Evolutionary conservation across 1,284 basidiomycete species (phyloP).

Genomic region (Wolfiporia cocos): DNA sequence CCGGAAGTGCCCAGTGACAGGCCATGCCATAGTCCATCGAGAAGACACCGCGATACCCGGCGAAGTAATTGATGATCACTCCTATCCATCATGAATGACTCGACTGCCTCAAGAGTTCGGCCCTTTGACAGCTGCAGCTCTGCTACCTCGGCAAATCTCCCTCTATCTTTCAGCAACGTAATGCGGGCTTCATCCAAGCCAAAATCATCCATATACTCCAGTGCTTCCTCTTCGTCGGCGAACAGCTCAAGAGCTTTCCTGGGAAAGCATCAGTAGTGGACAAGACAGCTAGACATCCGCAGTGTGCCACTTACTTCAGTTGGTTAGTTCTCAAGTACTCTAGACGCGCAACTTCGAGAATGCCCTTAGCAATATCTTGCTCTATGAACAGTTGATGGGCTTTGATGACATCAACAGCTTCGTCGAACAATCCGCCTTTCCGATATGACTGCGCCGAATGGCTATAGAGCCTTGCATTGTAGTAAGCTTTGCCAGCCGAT

Average conservation of each 20-base stretch:
- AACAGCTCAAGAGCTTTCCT: conserved; percentile 12
- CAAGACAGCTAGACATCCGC: conserved; percentile 29
- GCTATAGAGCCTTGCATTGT: conserved; percentile 36
- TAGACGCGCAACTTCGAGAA: conserved; percentile 42
- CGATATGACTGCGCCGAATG: conserved; percentile 41
- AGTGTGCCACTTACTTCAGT: conserved; percentile 35
- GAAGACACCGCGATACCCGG: conserved; percentile 15
- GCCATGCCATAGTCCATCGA: conserved; percentile 22
- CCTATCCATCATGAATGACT: conserved; percentile 34
- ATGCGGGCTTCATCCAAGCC: conserved; percentile 15
- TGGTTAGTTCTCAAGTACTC: conserved; percentile 42
- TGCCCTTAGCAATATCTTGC: conserved; percentile 28
- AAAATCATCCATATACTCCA: not conserved
- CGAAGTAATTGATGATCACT: conserved; percentile 8
- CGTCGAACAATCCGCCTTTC: conserved; percentile 43
- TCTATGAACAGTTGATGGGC: conserved; percentile 28
- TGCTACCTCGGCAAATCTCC: not conserved
- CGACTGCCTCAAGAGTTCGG: conserved; percentile 41
- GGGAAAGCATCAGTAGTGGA: conserved; percentile 28
- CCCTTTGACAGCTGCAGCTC: conserved; percentile 42
- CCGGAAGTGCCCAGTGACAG: conserved; percentile 20
- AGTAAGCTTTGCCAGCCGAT: conserved; percentile 41
- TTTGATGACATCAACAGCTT: conserved; percentile 44
- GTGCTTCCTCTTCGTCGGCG: conserved; percentile 18
- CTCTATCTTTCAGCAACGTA: conserved; percentile 13